Evolutionary conservation across 164 flowering plant species (phyloP), one percentile per base, ranked within the genome.

Genomic region (Vitis amurensis): DNA sequence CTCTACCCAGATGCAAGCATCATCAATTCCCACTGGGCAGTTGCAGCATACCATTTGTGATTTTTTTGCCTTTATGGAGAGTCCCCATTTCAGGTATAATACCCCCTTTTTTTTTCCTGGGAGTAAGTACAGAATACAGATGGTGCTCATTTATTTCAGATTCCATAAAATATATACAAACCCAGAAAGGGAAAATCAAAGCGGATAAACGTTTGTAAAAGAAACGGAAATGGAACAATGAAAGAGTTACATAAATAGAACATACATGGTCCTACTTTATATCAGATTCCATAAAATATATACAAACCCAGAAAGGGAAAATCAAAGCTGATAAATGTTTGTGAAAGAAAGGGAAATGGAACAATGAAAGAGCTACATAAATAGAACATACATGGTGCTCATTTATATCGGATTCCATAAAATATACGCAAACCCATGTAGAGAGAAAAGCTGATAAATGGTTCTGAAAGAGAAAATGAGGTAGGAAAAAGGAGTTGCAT

Each of bases 401-500:
- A 53, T 53, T 12, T 53, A 53, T 53, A 14, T 11, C 16, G 11
- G 56, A 53, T 23, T 37, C 37, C 61, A 63, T 11, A 68, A 47
- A 14, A 58, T 50, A 50, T 9, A 19, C n/a, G 23, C 66, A 61
- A 56, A 71, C 17, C 53, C 29, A 56, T 11, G 30, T 11, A 59
- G 9, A 17, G 12, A 50, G 11, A 50, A 51, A 66, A 27, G 23
- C 48, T 8, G 19, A 64, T 13, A 14, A 49, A 49, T 8, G 27
- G 9, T 16, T 17, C 27, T 55, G 15, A 37, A 53, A 16, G 14
- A 23, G 37, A 11, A 17, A 29, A 60, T 14, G 12, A 11, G 56
- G 58, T 13, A 23, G 51, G 44, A 44, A 50, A 27, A 27, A 30
- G 48, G 16, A 59, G 23, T 17, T 5, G 31, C 7, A 2, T 87